Conservation (phyloP, 345 rosid species). For the Acer saccharum region DNA sequence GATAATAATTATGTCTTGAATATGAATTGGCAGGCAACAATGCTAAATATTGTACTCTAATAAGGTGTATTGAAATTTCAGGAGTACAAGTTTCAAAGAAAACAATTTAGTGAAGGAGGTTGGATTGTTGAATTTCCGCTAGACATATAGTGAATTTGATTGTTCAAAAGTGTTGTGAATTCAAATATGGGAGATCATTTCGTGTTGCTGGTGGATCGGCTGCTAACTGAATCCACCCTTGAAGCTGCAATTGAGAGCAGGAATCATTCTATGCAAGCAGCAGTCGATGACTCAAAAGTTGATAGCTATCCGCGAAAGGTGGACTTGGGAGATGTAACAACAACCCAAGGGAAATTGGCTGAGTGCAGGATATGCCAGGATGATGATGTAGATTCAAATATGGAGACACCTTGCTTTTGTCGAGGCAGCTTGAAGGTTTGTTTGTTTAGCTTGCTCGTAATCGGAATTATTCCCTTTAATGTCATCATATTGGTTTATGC, state of each 20-base stretch:
- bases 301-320: slow-evolving; percentile 29
- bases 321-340: slow-evolving; percentile 48
- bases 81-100: slow-evolving; percentile 24
- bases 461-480: background rate
- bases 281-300: slow-evolving; percentile 32
- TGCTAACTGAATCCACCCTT: slow-evolving; percentile 80
- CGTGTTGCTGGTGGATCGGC: slow-evolving; percentile 80
- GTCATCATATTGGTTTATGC: background rate
- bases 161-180: slow-evolving; percentile 2
- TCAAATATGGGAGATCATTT: slow-evolving; percentile 89
- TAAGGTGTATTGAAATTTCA: slow-evolving; percentile 17
- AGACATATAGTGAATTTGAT: slow-evolving; percentile 12
- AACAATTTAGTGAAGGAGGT: slow-evolving; percentile 23
- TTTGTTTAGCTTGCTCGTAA: slow-evolving; percentile 4
- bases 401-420: slow-evolving; percentile 95
- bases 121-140: slow-evolving; percentile 8
- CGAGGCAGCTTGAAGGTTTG: slow-evolving; percentile 88
- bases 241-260: slow-evolving; percentile 84
- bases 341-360: slow-evolving; percentile 50
- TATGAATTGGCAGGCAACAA: background rate
- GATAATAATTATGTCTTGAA: slow-evolving; percentile 1
- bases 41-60: slow-evolving; percentile 8
- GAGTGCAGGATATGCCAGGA: slow-evolving; percentile 96
- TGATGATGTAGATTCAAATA: slow-evolving; percentile 74
- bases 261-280: slow-evolving; percentile 48